Percentiles rank a stretch among this genome's conserved stretches.
phyloP scores from a whole-genome alignment of 495 filamentous ascomycete genomes.

The Aspergillus avenaceus region DNA sequence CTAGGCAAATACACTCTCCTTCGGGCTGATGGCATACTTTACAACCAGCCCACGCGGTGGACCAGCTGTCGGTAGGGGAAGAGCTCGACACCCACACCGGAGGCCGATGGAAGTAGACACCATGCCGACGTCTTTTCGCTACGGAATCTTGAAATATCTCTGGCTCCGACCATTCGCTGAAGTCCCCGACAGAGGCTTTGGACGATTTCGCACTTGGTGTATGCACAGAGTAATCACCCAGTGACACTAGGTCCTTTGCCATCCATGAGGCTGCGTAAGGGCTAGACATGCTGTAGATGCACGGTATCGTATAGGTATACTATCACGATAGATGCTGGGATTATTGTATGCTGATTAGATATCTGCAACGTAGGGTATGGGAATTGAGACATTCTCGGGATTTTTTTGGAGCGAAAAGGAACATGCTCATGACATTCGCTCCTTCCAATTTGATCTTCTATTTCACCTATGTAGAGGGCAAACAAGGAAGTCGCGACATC shows the following conservation, averaged over 20 bases:
- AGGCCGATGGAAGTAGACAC: slow-evolving; percentile 27
- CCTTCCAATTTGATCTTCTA: too few species aligned
- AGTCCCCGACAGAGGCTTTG: background rate
- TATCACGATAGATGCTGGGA: too few species aligned
- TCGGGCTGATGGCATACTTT: background rate
- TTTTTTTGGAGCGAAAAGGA: too few species aligned
- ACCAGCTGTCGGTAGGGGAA: slow-evolving; percentile 5
- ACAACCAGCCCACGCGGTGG: slow-evolving; percentile 6
- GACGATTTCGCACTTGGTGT: background rate
- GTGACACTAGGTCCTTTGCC: background rate
- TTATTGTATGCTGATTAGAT: too few species aligned
- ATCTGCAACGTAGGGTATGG: too few species aligned
- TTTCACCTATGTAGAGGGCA: too few species aligned
- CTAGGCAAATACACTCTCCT: background rate
- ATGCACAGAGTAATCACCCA: background rate
- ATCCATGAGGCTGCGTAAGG: background rate
- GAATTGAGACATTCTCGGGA: too few species aligned
- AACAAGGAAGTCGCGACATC: too few species aligned
- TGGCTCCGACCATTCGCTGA: slow-evolving; percentile 1
- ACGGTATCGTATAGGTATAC: background rate
- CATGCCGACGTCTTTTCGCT: slow-evolving; percentile 22
- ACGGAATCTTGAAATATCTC: slow-evolving; percentile 16
- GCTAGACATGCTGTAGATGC: background rate
- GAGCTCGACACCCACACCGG: slow-evolving; percentile 22
- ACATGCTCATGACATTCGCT: too few species aligned